Conservation (phyloP, 306 rosid species). For the Begonia fuchsioides region DNA sequence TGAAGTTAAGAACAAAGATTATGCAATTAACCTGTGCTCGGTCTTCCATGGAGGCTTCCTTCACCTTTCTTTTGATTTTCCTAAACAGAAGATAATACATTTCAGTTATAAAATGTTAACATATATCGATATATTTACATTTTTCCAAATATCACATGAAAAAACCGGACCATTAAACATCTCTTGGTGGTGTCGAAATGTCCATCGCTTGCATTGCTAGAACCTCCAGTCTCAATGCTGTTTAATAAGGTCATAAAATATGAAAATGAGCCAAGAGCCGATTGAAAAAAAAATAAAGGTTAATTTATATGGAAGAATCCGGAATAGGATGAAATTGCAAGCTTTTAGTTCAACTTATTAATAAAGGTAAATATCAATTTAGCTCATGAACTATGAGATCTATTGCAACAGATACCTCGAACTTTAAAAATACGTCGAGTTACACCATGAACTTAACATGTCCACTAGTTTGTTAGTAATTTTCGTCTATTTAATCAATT, state of each 20-base stretch:
- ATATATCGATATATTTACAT: no score
- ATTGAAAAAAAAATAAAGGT: not conserved
- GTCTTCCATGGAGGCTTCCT: conserved; percentile 74
- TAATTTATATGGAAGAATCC: not conserved
- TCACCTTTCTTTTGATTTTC: conserved; percentile 49
- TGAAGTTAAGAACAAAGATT: no score
- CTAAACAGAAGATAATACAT: conserved; percentile 28
- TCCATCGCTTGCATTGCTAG: conserved; percentile 80
- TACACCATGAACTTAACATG: no score
- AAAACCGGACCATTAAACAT: not conserved
- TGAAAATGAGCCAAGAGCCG: conserved; percentile 5
- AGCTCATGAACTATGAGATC: no score
- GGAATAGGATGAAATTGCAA: not conserved
- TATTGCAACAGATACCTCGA: no score
- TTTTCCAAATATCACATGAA: not conserved
- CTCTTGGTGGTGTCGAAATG: conserved; percentile 54
- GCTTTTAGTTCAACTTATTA: no score
- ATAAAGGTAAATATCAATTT: no score
- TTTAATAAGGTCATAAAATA: conserved; percentile 14
- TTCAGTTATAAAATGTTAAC: not conserved
- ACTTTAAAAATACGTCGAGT: no score
- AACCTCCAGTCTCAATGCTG: conserved; percentile 68
- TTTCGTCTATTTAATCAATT: no score
- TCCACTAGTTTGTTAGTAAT: no score
- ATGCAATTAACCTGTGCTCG: conserved; percentile 39